Base-by-base conservation (phyloP, 495 filamentous ascomycete genomes). In the Daldinia vernicosa region DNA sequence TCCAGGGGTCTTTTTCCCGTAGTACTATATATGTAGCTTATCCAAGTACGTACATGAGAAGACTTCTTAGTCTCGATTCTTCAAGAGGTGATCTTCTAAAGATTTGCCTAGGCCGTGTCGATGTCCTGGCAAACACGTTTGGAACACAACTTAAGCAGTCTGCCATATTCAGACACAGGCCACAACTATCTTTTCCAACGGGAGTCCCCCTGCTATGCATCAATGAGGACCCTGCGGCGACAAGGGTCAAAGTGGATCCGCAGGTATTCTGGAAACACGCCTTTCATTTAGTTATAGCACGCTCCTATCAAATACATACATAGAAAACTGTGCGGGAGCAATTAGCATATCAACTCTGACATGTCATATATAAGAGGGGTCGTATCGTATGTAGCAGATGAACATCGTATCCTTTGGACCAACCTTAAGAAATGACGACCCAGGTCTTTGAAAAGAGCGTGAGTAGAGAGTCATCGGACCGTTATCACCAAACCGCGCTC, bases 221-320 rank as follows among this genome's bases (percentile, higher is more conserved):
- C 57, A 71, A 40, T 71, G 26, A 47, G 12, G 69, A 60, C 53
- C 69, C 51, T 67, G 53, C 8, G 22, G 28, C 53, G 17, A 32
- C 69, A 59, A 71, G 63, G 69, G 69, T 71, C 45, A 35, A 30
- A 30, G 63, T 53, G 58, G 68, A 45, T 12, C 51, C 56, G 14
- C 11, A 40, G 32, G 12, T 57, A 28, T 62, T 56, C 61, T 54
- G 55, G 61, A 65, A 54, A 66, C 62, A 57, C 43, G 43, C 50
- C 56, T 30, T 45, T 56, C 59, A 37, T 50, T 56, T 66, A 30
- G 37, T 55, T 57, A 47, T 33, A 26, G 56, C 50, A 60, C 33
- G 9, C 28, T 50, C 37, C 30, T 32, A 59, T 52, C 50, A 22
- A 52, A 28, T 47, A 59, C 33, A n/a, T n/a, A n/a, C 3, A 8